Percentiles rank a stretch among this genome's conserved stretches.
phyloP scores from a whole-genome alignment of 345 rosid species.

The Dimocarpus longan region DNA sequence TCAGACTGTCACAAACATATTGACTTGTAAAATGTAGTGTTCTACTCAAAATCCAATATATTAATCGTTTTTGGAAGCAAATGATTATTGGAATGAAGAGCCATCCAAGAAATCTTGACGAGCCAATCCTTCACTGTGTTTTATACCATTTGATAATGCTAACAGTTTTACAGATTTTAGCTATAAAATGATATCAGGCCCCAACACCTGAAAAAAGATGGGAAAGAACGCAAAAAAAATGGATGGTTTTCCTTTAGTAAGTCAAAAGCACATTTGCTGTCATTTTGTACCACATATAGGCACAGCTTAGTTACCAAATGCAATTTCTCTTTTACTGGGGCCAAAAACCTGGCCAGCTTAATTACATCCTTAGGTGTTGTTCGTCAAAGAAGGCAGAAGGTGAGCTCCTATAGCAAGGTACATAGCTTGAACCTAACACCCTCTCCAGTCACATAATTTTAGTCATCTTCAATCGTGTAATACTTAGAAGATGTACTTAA shows the following conservation, averaged over 20 bases:
- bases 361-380: conserved; percentile 26
- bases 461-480: conserved; percentile 4
- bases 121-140: not conserved
- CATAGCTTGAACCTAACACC: conserved; percentile 42
- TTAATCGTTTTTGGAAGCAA: not conserved
- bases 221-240: not conserved
- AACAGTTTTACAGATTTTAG: not conserved
- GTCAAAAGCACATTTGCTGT: not conserved
- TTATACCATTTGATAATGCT: too few species aligned
- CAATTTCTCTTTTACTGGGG: conserved; percentile 17
- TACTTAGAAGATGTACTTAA: conserved; percentile 7
- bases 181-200: not conserved
- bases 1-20: too few species aligned
- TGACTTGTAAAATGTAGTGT: not conserved
- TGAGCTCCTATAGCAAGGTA: conserved; percentile 35
- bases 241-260: not conserved
- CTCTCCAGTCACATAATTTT: not conserved
- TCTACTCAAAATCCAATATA: too few species aligned
- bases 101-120: too few species aligned
- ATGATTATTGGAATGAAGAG: too few species aligned
- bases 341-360: conserved; percentile 7
- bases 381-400: conserved; percentile 24
- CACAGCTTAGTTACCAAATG: conserved; percentile 6
- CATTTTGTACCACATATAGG: not conserved
- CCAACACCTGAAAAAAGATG: not conserved